A percentile compares a stretch with the other conserved stretches of the same genome.
Evolutionary conservation across 306 rosid species (phyloP).

Genomic region (Acacia confusa): DNA sequence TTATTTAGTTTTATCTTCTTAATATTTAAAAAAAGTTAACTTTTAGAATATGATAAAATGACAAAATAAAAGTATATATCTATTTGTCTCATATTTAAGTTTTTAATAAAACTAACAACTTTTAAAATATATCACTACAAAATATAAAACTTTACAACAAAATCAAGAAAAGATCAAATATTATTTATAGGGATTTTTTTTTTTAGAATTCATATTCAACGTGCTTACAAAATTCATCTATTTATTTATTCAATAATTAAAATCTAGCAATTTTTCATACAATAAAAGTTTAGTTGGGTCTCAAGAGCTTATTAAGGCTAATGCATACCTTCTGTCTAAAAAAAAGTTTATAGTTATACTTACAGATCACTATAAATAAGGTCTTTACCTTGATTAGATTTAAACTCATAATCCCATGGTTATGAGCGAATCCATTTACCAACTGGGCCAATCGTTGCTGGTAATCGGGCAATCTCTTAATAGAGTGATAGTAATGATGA

Average conservation of each 20-base stretch:
- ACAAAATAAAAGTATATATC: background rate
- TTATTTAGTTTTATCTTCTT: background rate
- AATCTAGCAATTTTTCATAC: background rate
- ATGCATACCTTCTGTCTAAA: fast-evolving
- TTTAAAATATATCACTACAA: background rate
- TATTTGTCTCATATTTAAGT: background rate
- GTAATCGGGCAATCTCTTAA: background rate
- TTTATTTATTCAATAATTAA: background rate
- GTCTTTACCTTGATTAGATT: too few species aligned
- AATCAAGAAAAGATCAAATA: background rate
- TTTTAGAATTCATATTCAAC: background rate
- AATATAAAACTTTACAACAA: too few species aligned
- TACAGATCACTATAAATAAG: too few species aligned
- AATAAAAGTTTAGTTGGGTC: too few species aligned
- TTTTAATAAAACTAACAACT: background rate
- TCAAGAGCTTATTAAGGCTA: fast-evolving
- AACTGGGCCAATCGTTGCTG: fast-evolving
- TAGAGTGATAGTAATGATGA: slow-evolving; percentile 45
- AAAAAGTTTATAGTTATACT: fast-evolving
- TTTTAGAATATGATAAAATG: background rate
- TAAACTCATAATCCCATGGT: too few species aligned
- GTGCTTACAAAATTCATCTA: background rate
- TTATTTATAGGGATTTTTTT: background rate
- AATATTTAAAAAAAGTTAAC: background rate
- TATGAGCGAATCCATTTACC: too few species aligned